Base-by-base conservation (phyloP, 306 rosid genomes). In the Oemleria cerasiformis region DNA sequence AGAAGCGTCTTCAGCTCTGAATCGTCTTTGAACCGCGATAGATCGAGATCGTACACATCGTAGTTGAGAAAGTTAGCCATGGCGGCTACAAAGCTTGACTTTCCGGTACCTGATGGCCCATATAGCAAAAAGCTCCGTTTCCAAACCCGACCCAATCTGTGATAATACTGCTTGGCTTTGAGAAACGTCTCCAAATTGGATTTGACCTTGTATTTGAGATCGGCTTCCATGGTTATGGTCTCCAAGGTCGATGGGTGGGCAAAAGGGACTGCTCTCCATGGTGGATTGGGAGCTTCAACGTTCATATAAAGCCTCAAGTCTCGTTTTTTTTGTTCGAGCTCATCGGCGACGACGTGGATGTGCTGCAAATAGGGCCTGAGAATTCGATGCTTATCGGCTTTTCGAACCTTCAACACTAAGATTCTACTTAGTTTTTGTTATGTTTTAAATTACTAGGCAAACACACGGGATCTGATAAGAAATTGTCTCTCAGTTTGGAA, bases 41-140 rank as follows among this genome's bases (percentile, higher is more conserved):
- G n/a, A n/a, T n/a, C n/a, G n/a, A n/a, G n/a, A n/a, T n/a, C n/a
- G n/a, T n/a, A n/a, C n/a, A n/a, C n/a, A n/a, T n/a, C n/a, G n/a
- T n/a, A n/a, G n/a, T n/a, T n/a, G n/a, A n/a, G n/a, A n/a, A n/a
- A n/a, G n/a, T n/a, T n/a, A n/a, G n/a, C 99, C 96, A 94, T 85
- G 63, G 99, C 97, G 7, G 97, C 99, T 4, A 91, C 90, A 76
- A 94, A 94, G 81, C 97, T 94, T 10, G 97, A 87, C 79, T 94
- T 94, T 0, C 99, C 99, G 5, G 99, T 94, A 8, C 99, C 99
- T 68, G 99, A 89, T 2, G 90, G 90, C 4, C 99, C 99, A 69
- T 94, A 91, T 53, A 94, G 23, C 0, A 94, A 77, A 72, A 80
- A 94, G 70, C 97, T 94, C 69, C 99, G 90, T 68, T 83, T 87